Conservation (phyloP, 2,329 filamentous ascomycete species). For the Diplodia corticola region DNA sequence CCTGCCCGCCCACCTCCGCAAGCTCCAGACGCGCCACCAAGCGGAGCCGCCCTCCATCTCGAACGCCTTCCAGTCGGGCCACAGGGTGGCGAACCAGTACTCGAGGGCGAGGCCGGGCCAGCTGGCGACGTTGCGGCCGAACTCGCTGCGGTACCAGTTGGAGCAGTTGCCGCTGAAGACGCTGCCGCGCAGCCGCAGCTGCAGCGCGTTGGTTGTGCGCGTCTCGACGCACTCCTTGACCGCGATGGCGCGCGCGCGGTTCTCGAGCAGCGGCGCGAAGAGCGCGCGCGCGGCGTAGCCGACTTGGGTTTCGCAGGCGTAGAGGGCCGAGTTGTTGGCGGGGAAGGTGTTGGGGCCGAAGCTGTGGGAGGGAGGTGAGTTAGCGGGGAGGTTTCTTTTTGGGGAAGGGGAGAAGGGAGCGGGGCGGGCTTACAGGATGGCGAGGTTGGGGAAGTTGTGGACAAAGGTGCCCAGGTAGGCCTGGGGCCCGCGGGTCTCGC, state of each 20-base stretch:
- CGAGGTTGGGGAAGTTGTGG: conserved; percentile 32
- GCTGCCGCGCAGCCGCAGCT: conserved; percentile 34
- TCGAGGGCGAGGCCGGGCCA: conserved; percentile 38
- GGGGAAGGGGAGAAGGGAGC: neutral
- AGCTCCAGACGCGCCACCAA: too few relatives aligned
- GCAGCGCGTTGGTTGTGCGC: conserved; percentile 33
- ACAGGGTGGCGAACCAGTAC: conserved; percentile 35
- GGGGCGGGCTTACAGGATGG: conserved; percentile 25
- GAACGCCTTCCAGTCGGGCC: conserved; percentile 28
- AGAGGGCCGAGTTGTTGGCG: conserved; percentile 38
- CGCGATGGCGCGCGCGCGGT: conserved; percentile 36
- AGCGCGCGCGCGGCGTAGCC: conserved; percentile 34
- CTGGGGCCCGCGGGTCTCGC: conserved; percentile 27
- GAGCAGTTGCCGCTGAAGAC: conserved; percentile 44
- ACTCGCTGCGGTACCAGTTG: conserved; percentile 46
- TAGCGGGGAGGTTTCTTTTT: too few relatives aligned
- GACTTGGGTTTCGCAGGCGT: conserved; percentile 35
- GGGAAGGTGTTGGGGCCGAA: conserved; percentile 35
- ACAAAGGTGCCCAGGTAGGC: conserved; percentile 28
- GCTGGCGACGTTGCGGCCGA: conserved; percentile 42
- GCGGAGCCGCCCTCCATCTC: conserved; percentile 23
- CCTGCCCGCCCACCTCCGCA: too few relatives aligned
- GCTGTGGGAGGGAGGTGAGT: too few relatives aligned
- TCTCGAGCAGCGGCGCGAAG: conserved; percentile 38
- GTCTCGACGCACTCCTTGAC: conserved; percentile 39